phyloP scores from a whole-genome alignment of 352 stramenopile genomes.

The Phytophthora podocarpi region DNA sequence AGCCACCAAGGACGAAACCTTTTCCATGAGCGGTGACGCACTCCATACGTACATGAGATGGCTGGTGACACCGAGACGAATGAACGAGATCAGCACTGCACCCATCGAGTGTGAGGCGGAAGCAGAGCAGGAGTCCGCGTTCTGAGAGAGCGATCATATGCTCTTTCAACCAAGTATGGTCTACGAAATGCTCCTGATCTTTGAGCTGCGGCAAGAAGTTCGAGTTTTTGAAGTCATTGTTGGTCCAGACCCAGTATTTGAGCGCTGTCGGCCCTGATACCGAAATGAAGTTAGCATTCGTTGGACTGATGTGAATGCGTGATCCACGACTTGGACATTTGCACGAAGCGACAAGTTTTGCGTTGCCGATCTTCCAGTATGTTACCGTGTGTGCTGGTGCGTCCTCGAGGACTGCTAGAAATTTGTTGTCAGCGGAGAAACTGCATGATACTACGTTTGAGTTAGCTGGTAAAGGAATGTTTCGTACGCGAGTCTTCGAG shows the following conservation, averaged over 20 bases:
- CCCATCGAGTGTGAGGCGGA: constrained; percentile 57
- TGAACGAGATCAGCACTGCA: constrained; percentile 68
- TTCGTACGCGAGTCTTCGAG: constrained; percentile 49
- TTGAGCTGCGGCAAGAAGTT: constrained; percentile 76
- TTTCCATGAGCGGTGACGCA: constrained; percentile 69
- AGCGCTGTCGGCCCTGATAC: constrained; percentile 78
- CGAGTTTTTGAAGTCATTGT: constrained; percentile 78
- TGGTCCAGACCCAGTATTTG: constrained; percentile 81
- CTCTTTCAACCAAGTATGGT: constrained; percentile 79
- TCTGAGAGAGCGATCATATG: constrained; percentile 79
- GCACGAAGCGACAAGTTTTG: constrained; percentile 72
- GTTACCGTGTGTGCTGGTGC: constrained; percentile 71
- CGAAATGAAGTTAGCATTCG: constrained; percentile 73
- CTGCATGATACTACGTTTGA: constrained; percentile 66
- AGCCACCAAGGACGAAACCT: constrained; percentile 76
- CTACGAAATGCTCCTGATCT: constrained; percentile 85
- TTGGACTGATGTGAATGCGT: constrained; percentile 72
- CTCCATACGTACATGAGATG: constrained; percentile 72
- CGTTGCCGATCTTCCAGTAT: constrained; percentile 82
- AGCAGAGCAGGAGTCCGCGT: constrained; percentile 65
- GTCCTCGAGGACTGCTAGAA: constrained; percentile 72
- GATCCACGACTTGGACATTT: constrained; percentile 72
- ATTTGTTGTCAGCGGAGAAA: constrained; percentile 82
- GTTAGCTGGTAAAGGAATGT: constrained; percentile 52
- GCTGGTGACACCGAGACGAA: constrained; percentile 66